Percentiles rank a stretch among this genome's conserved stretches.
Evolutionary conservation across 2,329 filamentous ascomycete genomes (phyloP).

Genomic region (Botrytis fabae): DNA sequence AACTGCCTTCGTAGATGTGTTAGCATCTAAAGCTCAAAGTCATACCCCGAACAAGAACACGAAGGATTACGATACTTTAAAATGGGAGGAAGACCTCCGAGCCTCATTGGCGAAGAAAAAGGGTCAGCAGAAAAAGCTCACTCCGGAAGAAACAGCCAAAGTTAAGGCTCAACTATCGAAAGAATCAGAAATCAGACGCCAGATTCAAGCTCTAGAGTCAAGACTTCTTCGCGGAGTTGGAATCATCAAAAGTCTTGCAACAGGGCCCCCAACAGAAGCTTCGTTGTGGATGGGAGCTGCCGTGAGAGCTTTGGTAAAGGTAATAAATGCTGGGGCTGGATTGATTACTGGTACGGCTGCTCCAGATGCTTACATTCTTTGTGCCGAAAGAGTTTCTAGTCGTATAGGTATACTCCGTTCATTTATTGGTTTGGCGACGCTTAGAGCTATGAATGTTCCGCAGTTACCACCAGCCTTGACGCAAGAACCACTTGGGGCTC

Average conservation of each 20-base stretch:
- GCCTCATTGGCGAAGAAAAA: constrained; percentile 90
- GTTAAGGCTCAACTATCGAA: constrained; percentile 89
- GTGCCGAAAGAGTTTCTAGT: constrained; percentile 70
- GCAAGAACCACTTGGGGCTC: constrained; percentile 77
- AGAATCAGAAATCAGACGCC: constrained; percentile 74
- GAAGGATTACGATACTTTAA: constrained; percentile 93
- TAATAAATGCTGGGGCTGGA: constrained; percentile 77
- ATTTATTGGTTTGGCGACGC: constrained; percentile 84
- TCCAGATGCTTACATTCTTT: constrained; percentile 75
- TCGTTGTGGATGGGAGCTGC: constrained; percentile 85
- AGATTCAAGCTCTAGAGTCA: constrained; percentile 68
- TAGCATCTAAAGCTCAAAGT: constrained; percentile 76
- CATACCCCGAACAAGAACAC: constrained; percentile 78
- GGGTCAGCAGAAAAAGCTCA: constrained; percentile 86
- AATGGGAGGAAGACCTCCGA: constrained; percentile 94
- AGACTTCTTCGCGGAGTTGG: constrained; percentile 80
- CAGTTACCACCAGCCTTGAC: constrained; percentile 71
- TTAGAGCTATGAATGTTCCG: constrained; percentile 74
- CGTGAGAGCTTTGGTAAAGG: constrained; percentile 69
- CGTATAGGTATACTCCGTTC: constrained; percentile 74
- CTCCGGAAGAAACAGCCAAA: constrained; percentile 83
- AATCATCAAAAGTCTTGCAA: constrained; percentile 78
- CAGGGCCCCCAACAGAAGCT: constrained; percentile 85
- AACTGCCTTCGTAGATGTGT: constrained; percentile 83
- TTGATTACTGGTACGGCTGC: constrained; percentile 79